Evolutionary conservation across 108 stramenopile species (phyloP).

Genomic region (Chaetoceros muelleri): DNA sequence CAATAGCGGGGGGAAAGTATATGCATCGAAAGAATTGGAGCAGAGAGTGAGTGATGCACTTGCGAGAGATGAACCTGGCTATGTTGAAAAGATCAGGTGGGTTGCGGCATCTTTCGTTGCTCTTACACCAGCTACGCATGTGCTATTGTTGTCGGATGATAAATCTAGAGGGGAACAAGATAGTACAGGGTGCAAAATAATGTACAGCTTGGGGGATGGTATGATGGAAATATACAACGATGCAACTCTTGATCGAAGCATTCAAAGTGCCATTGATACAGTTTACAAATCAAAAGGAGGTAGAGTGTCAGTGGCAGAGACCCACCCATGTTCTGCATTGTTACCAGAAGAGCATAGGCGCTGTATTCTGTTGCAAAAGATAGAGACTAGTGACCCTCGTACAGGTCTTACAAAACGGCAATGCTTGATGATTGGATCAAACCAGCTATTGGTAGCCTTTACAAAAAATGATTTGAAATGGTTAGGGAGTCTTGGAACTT

Average conservation of each 20-base stretch:
- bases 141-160: constrained; percentile 16
- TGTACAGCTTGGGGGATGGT: neutral
- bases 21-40: neutral
- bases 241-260: constrained; percentile 5
- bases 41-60: neutral
- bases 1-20: neutral
- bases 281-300: constrained; percentile 31
- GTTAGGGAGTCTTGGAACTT: constrained; percentile 55
- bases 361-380: constrained; percentile 58
- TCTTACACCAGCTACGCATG: constrained; percentile 38
- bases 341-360: constrained; percentile 18
- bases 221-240: neutral
- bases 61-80: constrained; percentile 7
- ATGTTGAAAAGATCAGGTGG: constrained; percentile 30
- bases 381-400: constrained; percentile 22
- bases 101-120: constrained; percentile 31
- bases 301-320: constrained; percentile 45
- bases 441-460: constrained; percentile 55
- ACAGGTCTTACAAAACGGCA: constrained; percentile 5
- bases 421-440: constrained; percentile 51
- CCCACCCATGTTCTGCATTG: constrained; percentile 41
- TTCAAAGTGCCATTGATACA: constrained; percentile 20
- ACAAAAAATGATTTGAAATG: constrained; percentile 60
- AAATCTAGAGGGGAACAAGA: neutral
- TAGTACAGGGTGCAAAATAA: too few relatives aligned